Base-by-base conservation (phyloP, 768 basidiomycete genomes). In the Russula foetens region DNA sequence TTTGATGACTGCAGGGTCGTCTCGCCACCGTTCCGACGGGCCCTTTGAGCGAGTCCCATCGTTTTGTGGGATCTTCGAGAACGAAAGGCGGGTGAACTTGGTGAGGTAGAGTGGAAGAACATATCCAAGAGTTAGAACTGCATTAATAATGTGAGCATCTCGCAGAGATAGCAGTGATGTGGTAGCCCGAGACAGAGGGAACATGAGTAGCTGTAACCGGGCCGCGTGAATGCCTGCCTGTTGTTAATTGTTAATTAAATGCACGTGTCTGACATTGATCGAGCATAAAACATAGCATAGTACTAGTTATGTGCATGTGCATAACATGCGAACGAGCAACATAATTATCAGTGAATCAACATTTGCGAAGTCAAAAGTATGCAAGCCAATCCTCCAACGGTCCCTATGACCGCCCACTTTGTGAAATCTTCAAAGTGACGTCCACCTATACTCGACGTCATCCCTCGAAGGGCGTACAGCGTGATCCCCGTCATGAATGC, bases 1-100 rank as follows among this genome's bases (percentile, higher is more conserved):
- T n/a, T 79, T 77, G 62, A 98, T 93, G 6, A 96, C 90, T 41
- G 80, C 80, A 1, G 93, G 86, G 68, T 96, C 88, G 69, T 98
- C 88, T 63, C 95, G 79, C 81, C 83, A 85, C 23, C 79, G 75
- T 58, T 83, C 82, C 46, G 77, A 68, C 28, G 58, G 66, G 53
- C 74, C 64, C 63, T 71, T 74, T 71, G 65, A 29, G 64, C 68
- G 39, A 69, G 71, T 60, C 56, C 62, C 53, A 33, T 56, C 26
- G 19, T 58, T 62, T 70, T 47, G 14, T 17, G 39, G 28, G 67
- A 49, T 74, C 65, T 31, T 70, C 67, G 77, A 69, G 69, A 82
- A 83, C 11, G 76, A 78, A 31, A 86, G 75, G 45, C 88, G 79
- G 12, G 84, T 77, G 63, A 80, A 75, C 69, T 84, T 88, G 33